Evolutionary conservation across 164 flowering plant species (phyloP).

Genomic region (Echeveria elegans): DNA sequence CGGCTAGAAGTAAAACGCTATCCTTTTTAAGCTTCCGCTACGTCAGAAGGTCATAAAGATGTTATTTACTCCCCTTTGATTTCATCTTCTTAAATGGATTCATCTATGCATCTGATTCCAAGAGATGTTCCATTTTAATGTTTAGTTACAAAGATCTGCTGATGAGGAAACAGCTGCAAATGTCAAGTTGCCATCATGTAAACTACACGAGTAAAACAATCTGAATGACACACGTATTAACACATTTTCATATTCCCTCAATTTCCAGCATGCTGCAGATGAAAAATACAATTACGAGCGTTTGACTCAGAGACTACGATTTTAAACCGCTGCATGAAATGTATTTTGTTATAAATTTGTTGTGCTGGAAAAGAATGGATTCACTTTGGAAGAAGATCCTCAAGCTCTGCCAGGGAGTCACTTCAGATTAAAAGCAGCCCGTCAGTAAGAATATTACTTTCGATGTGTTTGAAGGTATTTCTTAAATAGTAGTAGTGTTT

Average conservation of each 20-base stretch:
- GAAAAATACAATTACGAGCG: constrained; percentile 92
- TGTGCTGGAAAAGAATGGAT: constrained; percentile 85
- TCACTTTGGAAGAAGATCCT: constrained; percentile 69
- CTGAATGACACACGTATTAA: not conserved
- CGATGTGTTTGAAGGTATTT: constrained; percentile 85
- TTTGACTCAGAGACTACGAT: constrained; percentile 64
- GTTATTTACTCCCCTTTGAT: constrained; percentile 20
- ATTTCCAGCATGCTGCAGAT: constrained; percentile 95
- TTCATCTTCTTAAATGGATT: constrained; percentile 19
- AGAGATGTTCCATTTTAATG: constrained; percentile 42
- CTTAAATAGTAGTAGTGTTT: too few species aligned
- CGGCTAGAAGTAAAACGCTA: too few species aligned
- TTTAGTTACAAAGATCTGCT: constrained; percentile 57
- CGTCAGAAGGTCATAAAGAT: not conserved
- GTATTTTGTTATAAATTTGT: constrained; percentile 9
- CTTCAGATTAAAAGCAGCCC: constrained; percentile 72
- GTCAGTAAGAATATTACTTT: constrained; percentile 93
- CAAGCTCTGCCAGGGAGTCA: constrained; percentile 72
- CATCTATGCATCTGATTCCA: constrained; percentile 26
- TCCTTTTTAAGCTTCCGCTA: too few species aligned
- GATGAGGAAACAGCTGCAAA: constrained; percentile 44
- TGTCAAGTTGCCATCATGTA: constrained; percentile 27
- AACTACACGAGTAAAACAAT: constrained; percentile 13
- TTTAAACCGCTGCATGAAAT: constrained; percentile 35
- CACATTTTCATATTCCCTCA: constrained; percentile 10